Percentiles rank a stretch among this genome's conserved stretches.
These are phyloP conservation scores for Torrubiella hemipterigena DNA, from an alignment of 2,329 filamentous ascomycete genomes.

Conservation along the genomic window DNA sequence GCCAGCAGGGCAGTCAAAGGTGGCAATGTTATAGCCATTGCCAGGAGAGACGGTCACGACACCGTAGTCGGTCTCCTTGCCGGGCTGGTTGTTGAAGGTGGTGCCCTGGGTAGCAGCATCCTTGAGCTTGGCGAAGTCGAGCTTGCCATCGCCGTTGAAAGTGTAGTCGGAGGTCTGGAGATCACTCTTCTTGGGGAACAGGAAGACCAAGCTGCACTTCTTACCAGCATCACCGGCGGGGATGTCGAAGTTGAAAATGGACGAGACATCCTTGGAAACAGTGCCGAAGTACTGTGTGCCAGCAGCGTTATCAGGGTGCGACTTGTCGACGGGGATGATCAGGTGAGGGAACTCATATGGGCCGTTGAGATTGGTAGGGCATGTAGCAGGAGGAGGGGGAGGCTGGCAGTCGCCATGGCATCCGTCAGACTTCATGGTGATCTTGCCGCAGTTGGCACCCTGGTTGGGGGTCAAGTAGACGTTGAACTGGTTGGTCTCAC, in stretches of 20 bases:
- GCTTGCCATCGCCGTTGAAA: constrained; percentile 31
- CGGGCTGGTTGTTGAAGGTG: constrained; percentile 40
- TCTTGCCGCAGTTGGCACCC: constrained; percentile 31
- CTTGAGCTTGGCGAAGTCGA: constrained; percentile 40
- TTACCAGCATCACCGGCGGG: constrained; percentile 38
- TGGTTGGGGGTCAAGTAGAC: constrained; percentile 33
- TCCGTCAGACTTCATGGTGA: constrained; percentile 30
- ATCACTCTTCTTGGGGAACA: constrained; percentile 43
- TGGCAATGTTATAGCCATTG: constrained; percentile 38
- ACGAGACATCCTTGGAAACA: constrained; percentile 38
- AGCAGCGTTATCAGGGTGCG: constrained; percentile 34
- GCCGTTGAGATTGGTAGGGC: constrained; percentile 30
- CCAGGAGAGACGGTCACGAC: constrained; percentile 35
- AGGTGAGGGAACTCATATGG: constrained; percentile 47
- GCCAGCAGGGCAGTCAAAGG: constrained; percentile 42
- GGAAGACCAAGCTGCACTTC: constrained; percentile 52
- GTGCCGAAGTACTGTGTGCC: constrained; percentile 45
- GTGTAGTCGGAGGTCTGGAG: constrained; percentile 48
- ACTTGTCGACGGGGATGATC: constrained; percentile 47
- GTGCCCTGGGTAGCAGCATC: constrained; percentile 33
- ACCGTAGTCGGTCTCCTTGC: constrained; percentile 28
- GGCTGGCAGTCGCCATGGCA: constrained; percentile 16
- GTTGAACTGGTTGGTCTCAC: constrained; percentile 38
- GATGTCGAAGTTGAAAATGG: constrained; percentile 61
- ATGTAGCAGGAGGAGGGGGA: constrained; percentile 15